A percentile compares a stretch with the other conserved stretches of the same genome.
Conservation (phyloP, 208 protist genomes). For the Wallacemonas sp. region DNA sequence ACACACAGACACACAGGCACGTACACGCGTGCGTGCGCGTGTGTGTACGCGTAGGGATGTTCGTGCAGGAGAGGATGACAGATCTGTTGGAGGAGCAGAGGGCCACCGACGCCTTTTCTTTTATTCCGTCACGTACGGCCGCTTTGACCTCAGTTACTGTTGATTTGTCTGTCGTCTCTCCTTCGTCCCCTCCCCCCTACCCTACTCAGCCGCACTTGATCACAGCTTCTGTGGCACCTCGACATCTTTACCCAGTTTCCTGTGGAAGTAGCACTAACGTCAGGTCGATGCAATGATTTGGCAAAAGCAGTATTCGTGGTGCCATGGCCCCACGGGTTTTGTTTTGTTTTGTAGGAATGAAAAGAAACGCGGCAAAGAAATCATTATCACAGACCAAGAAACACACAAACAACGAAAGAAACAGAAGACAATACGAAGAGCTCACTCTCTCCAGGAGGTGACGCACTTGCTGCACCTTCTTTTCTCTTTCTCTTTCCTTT, state of each 20-base stretch:
- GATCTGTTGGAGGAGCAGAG: too few species aligned
- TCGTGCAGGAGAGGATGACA: too few species aligned
- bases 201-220: too few species aligned
- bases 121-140: too few species aligned
- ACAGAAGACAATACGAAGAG: not conserved
- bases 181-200: too few species aligned
- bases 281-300: slow-evolving; percentile 3
- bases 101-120: too few species aligned
- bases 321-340: not conserved
- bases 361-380: slow-evolving; percentile 5
- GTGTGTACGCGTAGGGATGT: not conserved
- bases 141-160: too few species aligned
- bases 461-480: not conserved
- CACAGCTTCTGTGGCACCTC: too few species aligned
- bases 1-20: slow-evolving; percentile 2
- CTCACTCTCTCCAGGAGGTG: slow-evolving; percentile 4
- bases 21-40: not conserved
- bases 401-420: slow-evolving; percentile 7
- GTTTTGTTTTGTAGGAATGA: slow-evolving; percentile 24
- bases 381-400: not conserved
- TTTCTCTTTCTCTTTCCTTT: slow-evolving; percentile 11
- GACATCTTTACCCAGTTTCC: too few species aligned
- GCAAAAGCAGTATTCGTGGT: not conserved
- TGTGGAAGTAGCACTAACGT: slow-evolving; percentile 9
- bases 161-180: too few species aligned